phyloP scores from a whole-genome alignment of 2,329 filamentous ascomycete genomes.

The Tolypocladium tropicale region DNA sequence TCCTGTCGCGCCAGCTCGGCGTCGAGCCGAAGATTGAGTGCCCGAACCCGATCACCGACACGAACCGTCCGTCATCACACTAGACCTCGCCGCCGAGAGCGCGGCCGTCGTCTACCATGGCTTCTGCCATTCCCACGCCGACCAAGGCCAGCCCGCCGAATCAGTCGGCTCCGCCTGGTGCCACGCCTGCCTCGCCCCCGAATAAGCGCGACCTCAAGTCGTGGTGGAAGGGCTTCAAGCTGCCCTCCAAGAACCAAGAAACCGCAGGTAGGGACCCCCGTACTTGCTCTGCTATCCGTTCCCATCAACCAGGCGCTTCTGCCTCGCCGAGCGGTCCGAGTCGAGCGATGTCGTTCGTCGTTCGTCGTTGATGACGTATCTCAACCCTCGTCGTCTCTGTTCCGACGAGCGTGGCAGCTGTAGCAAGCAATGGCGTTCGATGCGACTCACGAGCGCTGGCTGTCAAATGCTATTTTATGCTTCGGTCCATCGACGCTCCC shows the following conservation, averaged over 20 bases:
- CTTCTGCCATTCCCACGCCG: slow-evolving; percentile 23
- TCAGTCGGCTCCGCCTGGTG: slow-evolving; percentile 13
- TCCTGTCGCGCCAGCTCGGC: background rate
- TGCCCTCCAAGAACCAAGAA: slow-evolving; percentile 48
- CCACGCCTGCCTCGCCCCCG: slow-evolving; percentile 55
- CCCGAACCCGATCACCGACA: background rate
- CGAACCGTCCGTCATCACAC: slow-evolving; percentile 6
- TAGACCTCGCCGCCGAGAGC: background rate
- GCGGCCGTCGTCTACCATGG: slow-evolving; percentile 15
- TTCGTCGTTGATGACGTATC: background rate
- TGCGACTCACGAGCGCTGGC: background rate
- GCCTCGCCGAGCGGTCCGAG: background rate
- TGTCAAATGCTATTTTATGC: background rate
- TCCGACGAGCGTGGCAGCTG: background rate
- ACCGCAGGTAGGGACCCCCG: slow-evolving; percentile 34
- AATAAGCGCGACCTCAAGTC: slow-evolving; percentile 82
- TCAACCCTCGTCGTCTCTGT: background rate
- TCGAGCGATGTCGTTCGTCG: background rate
- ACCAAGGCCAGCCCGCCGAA: slow-evolving; percentile 20
- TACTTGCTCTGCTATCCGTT: background rate
- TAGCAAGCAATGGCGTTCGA: background rate
- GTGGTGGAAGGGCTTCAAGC: slow-evolving; percentile 97
- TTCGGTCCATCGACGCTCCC: background rate
- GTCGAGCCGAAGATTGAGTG: background rate
- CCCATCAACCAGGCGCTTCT: background rate